phyloP scores from a whole-genome alignment of 106 monocot species.

The Iris macrosiphon region DNA sequence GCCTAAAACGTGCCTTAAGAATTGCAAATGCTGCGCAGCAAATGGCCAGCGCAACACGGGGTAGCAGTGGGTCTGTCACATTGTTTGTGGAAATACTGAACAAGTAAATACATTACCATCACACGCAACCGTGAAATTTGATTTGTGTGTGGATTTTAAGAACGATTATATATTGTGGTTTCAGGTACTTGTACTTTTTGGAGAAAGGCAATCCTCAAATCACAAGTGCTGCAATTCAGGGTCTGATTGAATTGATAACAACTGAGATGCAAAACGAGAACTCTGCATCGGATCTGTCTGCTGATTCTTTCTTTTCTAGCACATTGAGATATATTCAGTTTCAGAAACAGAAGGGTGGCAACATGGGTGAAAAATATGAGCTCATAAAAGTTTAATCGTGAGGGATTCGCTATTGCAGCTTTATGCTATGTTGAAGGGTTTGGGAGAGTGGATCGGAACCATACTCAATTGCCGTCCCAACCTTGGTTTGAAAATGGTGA shows the following conservation, averaged over 20 bases:
- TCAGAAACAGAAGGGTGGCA: slow-evolving; percentile 95
- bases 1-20: slow-evolving; percentile 86
- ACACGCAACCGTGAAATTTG: background rate
- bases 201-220: slow-evolving; percentile 96
- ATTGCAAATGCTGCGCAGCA: slow-evolving; percentile 98
- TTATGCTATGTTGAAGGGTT: too few relatives aligned
- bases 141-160: background rate
- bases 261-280: slow-evolving; percentile 88
- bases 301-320: slow-evolving; percentile 82
- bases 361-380: slow-evolving; percentile 85
- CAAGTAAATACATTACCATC: slow-evolving; percentile 46
- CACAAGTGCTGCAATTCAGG: slow-evolving; percentile 64
- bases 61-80: slow-evolving; percentile 57
- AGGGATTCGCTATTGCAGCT: too few relatives aligned
- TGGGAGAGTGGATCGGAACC: too few relatives aligned
- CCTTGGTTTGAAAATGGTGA: too few relatives aligned
- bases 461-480: too few relatives aligned
- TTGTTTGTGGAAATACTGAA: slow-evolving; percentile 94
- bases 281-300: slow-evolving; percentile 37
- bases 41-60: slow-evolving; percentile 75
- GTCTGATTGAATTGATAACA: slow-evolving; percentile 73
- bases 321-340: slow-evolving; percentile 79
- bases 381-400: slow-evolving; percentile 45
- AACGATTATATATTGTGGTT: slow-evolving; percentile 1
- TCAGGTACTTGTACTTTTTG: slow-evolving; percentile 94